phyloP scores from a whole-genome alignment of 192 early-diverging fungal species.

The Chytriomyces sp. region DNA sequence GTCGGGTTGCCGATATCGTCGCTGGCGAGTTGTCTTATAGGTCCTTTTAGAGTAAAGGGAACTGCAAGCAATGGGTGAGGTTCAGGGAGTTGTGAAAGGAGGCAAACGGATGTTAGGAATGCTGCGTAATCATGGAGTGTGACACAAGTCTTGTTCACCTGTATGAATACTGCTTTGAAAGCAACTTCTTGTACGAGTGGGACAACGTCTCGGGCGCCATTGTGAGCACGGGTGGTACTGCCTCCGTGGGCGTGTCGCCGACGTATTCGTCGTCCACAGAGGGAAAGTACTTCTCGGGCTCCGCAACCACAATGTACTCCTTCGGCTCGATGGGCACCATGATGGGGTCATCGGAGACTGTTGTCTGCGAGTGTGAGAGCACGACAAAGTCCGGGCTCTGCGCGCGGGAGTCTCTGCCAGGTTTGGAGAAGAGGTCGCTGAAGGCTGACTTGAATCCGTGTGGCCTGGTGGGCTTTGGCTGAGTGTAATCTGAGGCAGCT shows the following conservation, averaged over 20 bases:
- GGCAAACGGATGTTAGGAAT: too few relatives aligned
- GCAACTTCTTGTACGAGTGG: neutral
- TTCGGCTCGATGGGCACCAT: neutral
- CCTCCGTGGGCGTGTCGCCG: neutral
- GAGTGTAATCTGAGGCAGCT: neutral
- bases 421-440: conserved; percentile 2
- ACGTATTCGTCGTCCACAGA: neutral
- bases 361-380: neutral
- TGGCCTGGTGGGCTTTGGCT: neutral
- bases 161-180: conserved; percentile 1
- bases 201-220: neutral
- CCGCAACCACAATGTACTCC: neutral
- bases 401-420: neutral
- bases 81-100: too few relatives aligned
- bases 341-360: neutral
- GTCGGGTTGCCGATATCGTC: conserved; percentile 1
- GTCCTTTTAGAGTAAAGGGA: conserved; percentile 11
- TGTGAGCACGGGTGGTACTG: neutral
- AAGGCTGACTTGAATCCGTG: conserved; percentile 18
- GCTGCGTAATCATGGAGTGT: too few relatives aligned
- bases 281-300: neutral
- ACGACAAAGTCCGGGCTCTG: neutral
- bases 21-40: neutral
- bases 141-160: conserved; percentile 22
- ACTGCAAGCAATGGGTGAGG: neutral